Evolutionary conservation across 2,329 filamentous ascomycete species (phyloP).

Genomic region (Fonsecaea multimorphosa): DNA sequence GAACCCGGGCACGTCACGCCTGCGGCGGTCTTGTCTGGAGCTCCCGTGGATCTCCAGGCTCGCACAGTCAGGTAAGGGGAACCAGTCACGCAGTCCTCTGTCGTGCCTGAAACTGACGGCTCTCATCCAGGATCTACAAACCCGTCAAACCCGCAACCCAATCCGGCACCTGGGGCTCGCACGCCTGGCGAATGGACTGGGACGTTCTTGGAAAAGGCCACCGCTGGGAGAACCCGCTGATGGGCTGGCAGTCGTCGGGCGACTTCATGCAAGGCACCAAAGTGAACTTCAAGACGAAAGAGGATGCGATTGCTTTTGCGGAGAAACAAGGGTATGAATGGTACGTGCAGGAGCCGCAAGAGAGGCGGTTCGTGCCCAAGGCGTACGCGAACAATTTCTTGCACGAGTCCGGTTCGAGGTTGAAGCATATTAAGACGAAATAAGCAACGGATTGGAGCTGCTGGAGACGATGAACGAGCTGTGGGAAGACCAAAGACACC

Average conservation of each 20-base stretch:
- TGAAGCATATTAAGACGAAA: constrained; percentile 86
- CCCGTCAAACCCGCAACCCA: constrained; percentile 94
- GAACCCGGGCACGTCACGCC: constrained; percentile 76
- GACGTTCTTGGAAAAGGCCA: constrained; percentile 90
- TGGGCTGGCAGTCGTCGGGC: constrained; percentile 97
- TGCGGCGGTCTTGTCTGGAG: constrained; percentile 87
- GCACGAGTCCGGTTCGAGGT: constrained; percentile 64
- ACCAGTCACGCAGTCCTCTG: background rate
- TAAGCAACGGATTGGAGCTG: constrained; percentile 50
- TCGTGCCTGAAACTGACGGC: constrained; percentile 17
- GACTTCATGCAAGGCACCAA: constrained; percentile 95
- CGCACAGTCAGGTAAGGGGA: constrained; percentile 81
- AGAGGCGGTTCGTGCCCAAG: constrained; percentile 84
- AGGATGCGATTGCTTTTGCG: constrained; percentile 92
- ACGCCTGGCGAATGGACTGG: constrained; percentile 98
- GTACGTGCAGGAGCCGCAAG: constrained; percentile 96
- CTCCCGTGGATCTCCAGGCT: constrained; percentile 90
- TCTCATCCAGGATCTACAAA: constrained; percentile 76
- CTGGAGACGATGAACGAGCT: background rate
- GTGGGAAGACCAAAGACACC: background rate
- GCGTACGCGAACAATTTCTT: constrained; percentile 97
- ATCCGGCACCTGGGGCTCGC: constrained; percentile 82
- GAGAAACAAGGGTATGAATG: constrained; percentile 99
- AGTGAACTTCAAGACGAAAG: constrained; percentile 87
- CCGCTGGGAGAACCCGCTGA: constrained; percentile 97